Base-by-base conservation (phyloP, 2,329 filamentous ascomycete species). In the Diaporthe caulivora region DNA sequence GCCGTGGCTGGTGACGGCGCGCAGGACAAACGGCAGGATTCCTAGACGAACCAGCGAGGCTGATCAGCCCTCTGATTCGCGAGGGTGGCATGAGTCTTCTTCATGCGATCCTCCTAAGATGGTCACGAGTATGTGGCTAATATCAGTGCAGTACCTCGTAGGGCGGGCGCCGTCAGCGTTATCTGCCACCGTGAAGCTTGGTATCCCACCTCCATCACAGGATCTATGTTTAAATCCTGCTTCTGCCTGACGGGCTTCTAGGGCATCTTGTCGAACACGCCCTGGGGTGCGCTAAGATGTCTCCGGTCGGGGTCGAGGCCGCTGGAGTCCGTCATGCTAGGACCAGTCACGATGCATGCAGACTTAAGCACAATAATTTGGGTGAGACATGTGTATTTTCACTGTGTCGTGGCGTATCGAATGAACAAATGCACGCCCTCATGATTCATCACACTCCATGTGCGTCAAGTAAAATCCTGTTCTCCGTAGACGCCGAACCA, bases 201-300 rank as follows among this genome's bases (percentile, higher is more conserved):
- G n/a, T 53, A 5, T 53, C 10, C 47, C 31, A 40, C 26, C 62
- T 29, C n/a, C 31, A 67, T 53, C 47, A 53, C 31, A 53, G 44
- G 31, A 67, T 67, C 62, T 40, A 53, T 67, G 62, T 67, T 24
- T 53, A 67, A 53, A 53, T 67, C 62, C 62, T 67, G 21, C 62
- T 40, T 37, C 62, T 53, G 47, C 47, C 62, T 40, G 44, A 53
- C 15, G 24, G n/a, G n/a, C 3, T 44, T 1, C 11, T 18, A 37
- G 37, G 8, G 24, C 21, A 17, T 24, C 29, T 34, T n/a, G 31
- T n/a, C n/a, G 10, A 13, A n/a, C 47, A 67, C 62, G 62, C 62
- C 62, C 15, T 37, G 62, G 62, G 31, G 62, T 53, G 31, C 13
- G 62, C 31, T 2, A 21, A 40, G 9, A 40, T 21, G 2, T 26